phyloP scores from a whole-genome alignment of 2,329 filamentous ascomycete species.

The Sclerotinia sclerotiorum region DNA sequence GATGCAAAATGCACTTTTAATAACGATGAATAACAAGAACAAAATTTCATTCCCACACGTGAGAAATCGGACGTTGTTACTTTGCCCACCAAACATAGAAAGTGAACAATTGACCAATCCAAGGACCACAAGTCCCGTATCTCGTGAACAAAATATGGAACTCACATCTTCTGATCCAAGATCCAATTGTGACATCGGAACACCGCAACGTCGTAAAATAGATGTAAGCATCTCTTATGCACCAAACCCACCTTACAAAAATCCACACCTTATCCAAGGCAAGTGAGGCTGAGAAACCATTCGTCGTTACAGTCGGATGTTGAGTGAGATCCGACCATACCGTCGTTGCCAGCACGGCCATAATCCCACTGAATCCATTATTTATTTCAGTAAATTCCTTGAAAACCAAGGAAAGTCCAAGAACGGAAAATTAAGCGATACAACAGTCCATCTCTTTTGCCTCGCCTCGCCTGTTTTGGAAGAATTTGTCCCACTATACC shows the following conservation, averaged over 20 bases:
- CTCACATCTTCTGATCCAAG: not conserved
- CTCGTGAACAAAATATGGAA: constrained; percentile 2
- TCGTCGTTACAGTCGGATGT: not conserved
- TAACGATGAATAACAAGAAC: not conserved
- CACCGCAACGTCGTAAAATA: too few relatives aligned
- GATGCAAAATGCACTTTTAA: not conserved
- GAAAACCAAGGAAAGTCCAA: constrained; percentile 5
- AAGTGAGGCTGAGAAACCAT: not conserved
- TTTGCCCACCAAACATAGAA: not conserved
- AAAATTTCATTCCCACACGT: not conserved
- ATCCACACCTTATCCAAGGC: not conserved
- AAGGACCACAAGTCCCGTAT: not conserved
- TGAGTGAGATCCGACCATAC: not conserved
- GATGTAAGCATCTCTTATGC: not conserved
- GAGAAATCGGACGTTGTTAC: not conserved
- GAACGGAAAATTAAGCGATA: not conserved
- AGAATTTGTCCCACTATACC: not conserved
- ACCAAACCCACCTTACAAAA: not conserved
- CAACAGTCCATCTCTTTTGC: not conserved
- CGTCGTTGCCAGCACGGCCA: not conserved
- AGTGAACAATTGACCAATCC: not conserved
- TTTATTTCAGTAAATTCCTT: not conserved
- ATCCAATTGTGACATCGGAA: not conserved
- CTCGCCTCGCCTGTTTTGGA: not conserved
- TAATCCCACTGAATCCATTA: not conserved